These are phyloP conservation scores for Cercospora sp. DNA, from an alignment of 2,329 filamentous ascomycete species.

Conservation along the genomic window DNA sequence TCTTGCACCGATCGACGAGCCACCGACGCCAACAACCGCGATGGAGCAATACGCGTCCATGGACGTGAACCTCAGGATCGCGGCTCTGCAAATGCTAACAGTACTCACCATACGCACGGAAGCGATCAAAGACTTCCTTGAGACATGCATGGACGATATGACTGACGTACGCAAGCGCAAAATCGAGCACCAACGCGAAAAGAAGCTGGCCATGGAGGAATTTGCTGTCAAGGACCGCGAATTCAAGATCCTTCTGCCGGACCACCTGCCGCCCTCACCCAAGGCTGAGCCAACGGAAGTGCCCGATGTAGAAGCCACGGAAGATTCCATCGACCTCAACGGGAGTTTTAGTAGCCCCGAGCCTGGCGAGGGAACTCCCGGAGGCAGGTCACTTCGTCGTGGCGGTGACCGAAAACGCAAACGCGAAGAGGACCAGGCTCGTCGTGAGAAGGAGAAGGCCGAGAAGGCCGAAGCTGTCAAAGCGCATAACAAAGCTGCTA, in stretches of 20 bases:
- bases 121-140: slow-evolving; percentile 82
- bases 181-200: slow-evolving; percentile 83
- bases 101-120: slow-evolving; percentile 85
- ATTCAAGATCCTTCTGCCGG: slow-evolving; percentile 66
- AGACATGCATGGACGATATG: slow-evolving; percentile 91
- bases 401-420: slow-evolving; percentile 63
- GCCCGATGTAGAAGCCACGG: slow-evolving; percentile 43
- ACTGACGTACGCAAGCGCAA: slow-evolving; percentile 93
- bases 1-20: slow-evolving; percentile 74
- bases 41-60: slow-evolving; percentile 70
- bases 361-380: slow-evolving; percentile 67
- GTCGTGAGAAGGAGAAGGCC: slow-evolving; percentile 66
- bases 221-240: slow-evolving; percentile 45
- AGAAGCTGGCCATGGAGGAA: slow-evolving; percentile 60
- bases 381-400: slow-evolving; percentile 56
- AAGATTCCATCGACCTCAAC: slow-evolving; percentile 55
- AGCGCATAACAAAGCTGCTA: slow-evolving; percentile 70
- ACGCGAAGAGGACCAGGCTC: slow-evolving; percentile 60
- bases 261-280: slow-evolving; percentile 68
- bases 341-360: slow-evolving; percentile 57
- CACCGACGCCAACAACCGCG: slow-evolving; percentile 74
- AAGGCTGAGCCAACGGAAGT: slow-evolving; percentile 31
- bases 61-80: slow-evolving; percentile 79
- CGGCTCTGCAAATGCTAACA: slow-evolving; percentile 80
- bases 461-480: slow-evolving; percentile 59